These are phyloP conservation scores for Prosopis cineraria DNA, from an alignment of 306 rosid species.

Conservation along the genomic window DNA sequence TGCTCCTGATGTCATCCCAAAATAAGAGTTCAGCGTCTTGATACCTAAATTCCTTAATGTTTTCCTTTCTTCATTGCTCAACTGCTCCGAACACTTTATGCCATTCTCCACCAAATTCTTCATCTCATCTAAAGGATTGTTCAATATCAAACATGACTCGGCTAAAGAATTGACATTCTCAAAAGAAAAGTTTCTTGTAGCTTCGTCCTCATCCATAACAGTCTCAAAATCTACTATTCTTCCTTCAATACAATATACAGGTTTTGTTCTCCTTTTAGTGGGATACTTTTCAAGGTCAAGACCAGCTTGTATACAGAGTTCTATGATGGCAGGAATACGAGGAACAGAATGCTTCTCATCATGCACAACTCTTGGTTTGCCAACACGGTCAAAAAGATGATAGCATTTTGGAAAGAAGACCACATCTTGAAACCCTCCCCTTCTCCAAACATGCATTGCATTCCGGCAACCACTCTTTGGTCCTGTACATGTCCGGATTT, in stretches of 20 bases:
- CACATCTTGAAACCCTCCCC: conserved; percentile 68
- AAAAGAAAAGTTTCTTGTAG: conserved; percentile 15
- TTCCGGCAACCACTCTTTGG: conserved; percentile 61
- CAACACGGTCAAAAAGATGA: conserved; percentile 86
- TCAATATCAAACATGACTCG: conserved; percentile 30
- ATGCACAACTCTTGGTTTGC: conserved; percentile 81
- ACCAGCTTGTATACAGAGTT: conserved; percentile 90
- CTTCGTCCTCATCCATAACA: conserved; percentile 36
- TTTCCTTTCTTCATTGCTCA: conserved; percentile 32
- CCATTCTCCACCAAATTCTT: conserved; percentile 36
- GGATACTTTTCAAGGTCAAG: conserved; percentile 61
- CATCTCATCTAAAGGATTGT: conserved; percentile 30
- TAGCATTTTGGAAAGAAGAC: conserved; percentile 67
- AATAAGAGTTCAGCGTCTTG: conserved; percentile 63
- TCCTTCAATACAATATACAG: conserved; percentile 81
- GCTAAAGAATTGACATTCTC: conserved; percentile 15
- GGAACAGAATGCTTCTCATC: conserved; percentile 59
- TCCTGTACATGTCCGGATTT: conserved; percentile 74
- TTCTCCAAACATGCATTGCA: conserved; percentile 72
- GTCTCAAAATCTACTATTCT: conserved; percentile 86
- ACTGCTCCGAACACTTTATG: conserved; percentile 35
- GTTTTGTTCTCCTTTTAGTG: conserved; percentile 77
- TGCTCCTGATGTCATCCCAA: conserved; percentile 73
- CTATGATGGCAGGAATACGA: conserved; percentile 74
- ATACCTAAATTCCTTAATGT: conserved; percentile 47